Evolutionary conservation across 2,329 filamentous ascomycete genomes (phyloP).

Genomic region (Orbilia oligospora): DNA sequence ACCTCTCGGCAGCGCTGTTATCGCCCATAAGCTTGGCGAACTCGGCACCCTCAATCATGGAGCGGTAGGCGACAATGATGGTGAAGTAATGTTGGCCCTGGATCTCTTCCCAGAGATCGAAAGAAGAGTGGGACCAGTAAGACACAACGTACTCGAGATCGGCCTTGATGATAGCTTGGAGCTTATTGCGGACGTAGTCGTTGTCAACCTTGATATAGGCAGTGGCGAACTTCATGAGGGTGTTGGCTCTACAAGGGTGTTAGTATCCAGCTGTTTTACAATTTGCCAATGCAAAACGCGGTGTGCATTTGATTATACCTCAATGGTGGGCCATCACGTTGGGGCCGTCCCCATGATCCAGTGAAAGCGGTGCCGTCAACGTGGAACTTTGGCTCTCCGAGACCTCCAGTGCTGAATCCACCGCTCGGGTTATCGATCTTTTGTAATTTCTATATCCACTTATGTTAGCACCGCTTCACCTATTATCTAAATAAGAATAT

Average conservation of each 20-base stretch:
- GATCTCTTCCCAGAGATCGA: slow-evolving; percentile 70
- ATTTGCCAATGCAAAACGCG: too few relatives aligned
- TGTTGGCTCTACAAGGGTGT: slow-evolving; percentile 64
- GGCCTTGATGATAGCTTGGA: slow-evolving; percentile 67
- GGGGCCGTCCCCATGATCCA: slow-evolving; percentile 68
- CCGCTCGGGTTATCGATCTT: slow-evolving; percentile 66
- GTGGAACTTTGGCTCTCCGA: slow-evolving; percentile 68
- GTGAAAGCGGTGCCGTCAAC: slow-evolving; percentile 67
- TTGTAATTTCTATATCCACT: slow-evolving; percentile 64
- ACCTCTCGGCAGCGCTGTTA: slow-evolving; percentile 69
- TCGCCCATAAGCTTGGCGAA: slow-evolving; percentile 77
- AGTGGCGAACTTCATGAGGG: slow-evolving; percentile 68
- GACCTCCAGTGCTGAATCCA: slow-evolving; percentile 63
- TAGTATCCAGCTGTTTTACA: too few relatives aligned
- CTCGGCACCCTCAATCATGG: slow-evolving; percentile 73
- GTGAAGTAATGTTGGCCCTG: slow-evolving; percentile 80
- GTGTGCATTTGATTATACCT: slow-evolving; percentile 61
- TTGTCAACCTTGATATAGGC: slow-evolving; percentile 66
- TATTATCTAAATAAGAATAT: background rate
- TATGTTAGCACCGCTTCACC: background rate
- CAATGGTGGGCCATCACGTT: slow-evolving; percentile 69
- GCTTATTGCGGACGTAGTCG: slow-evolving; percentile 65
- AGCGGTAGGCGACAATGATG: slow-evolving; percentile 77
- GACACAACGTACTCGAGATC: slow-evolving; percentile 69
- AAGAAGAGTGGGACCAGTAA: slow-evolving; percentile 68